Conservation (phyloP, 495 filamentous ascomycete genomes). For the Cryomyces antarcticus region DNA sequence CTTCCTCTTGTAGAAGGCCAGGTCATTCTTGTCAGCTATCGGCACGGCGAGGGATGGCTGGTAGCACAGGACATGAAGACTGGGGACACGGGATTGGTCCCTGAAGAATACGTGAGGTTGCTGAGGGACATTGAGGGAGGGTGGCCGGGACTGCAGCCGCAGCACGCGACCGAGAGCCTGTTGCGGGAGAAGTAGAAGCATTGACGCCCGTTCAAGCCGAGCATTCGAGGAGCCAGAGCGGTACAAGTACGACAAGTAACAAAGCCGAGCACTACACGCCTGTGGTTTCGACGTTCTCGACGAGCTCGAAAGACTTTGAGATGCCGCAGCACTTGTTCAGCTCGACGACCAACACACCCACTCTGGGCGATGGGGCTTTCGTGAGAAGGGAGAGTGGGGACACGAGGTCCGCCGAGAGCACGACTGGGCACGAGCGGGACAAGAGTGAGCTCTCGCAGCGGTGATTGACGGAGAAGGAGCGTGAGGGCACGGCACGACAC, state of each 20-base stretch:
- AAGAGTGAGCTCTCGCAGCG: no score
- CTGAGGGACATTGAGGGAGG: constrained; percentile 75
- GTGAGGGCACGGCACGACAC: no score
- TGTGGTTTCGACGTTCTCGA: constrained; percentile 1
- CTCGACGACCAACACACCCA: no score
- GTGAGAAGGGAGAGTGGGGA: no score
- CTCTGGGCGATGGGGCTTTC: no score
- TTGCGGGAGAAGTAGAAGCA: constrained; percentile 20
- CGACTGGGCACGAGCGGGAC: no score
- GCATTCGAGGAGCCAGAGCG: constrained; percentile 10
- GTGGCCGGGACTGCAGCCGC: constrained; percentile 6
- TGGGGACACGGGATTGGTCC: constrained; percentile 71
- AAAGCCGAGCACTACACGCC: not conserved
- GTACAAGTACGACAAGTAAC: constrained; percentile 2
- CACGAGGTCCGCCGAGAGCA: no score
- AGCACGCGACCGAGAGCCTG: constrained; percentile 12
- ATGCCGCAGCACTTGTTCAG: not conserved
- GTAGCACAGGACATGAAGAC: constrained; percentile 94
- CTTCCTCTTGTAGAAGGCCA: constrained; percentile 84
- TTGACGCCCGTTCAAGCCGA: not conserved
- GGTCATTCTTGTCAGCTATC: constrained; percentile 87
- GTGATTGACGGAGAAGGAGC: no score
- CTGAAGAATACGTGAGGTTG: constrained; percentile 89
- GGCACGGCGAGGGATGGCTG: constrained; percentile 91
- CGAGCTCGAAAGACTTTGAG: constrained; percentile 1